Evolutionary conservation across 163 green algal species (phyloP), one percentile per base, ranked within the genome.

Genomic region (Chloromonas sp.): DNA sequence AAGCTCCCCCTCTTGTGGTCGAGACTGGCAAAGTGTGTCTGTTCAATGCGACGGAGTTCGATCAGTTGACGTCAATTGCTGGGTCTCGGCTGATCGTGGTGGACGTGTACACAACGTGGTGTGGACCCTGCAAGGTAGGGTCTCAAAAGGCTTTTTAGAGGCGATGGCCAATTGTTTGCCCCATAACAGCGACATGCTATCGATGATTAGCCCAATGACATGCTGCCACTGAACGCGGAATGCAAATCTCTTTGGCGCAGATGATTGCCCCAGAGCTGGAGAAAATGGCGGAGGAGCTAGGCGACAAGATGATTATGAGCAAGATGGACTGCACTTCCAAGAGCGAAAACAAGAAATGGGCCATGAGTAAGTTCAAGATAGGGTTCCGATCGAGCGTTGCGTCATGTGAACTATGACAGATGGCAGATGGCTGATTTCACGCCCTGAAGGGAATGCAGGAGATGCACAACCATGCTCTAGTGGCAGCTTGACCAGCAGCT

Each of bases 251-350:
- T n/a, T 3, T 2, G 2, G 36, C 71, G 79, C 79, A 83, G 81
- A 84, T 84, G 81, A 84, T 84, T 84, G 81, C 81, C 0, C 81
- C 81, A 58, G 81, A 84, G 81, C 36, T 84, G 1, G 81, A 84
- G 81, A 78, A 70, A 57, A 80, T 84, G 66, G 81, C 81, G 0
- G 81, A 80, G 66, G 81, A 84, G 70, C 61, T 79, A 5, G 66
- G 66, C 3, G 81, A 84, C 81, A 79, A 60, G 0, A 70, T 84
- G 14, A 57, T 84, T 57, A 61, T 84, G n/a, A 70, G 3, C 36
- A 84, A 84, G 58, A 84, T 84, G 14, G 81, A 84, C 81, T 84
- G 81, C 66, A 84, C 81, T 36, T 70, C 66, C 1, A 66, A 80
- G 1, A 57, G 14, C 14, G 66, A 79, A 5, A 84, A 84, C 81